Evolutionary conservation across 306 rosid genomes (phyloP).

Genomic region (Cicer bijugum): DNA sequence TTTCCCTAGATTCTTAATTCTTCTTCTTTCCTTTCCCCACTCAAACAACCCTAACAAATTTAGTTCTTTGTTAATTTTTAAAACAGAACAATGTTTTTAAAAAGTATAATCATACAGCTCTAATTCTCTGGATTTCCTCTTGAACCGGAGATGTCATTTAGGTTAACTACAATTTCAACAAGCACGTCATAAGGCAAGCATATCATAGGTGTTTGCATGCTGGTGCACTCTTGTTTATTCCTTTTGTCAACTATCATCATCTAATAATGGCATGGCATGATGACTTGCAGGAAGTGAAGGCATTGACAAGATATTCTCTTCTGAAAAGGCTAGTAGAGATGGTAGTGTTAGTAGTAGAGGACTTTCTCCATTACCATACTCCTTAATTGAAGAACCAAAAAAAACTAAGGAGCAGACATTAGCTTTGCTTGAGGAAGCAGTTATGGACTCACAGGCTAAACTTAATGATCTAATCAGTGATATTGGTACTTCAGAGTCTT

Average conservation of each 20-base stretch:
- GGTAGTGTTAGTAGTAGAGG: constrained; percentile 58
- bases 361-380: constrained; percentile 54
- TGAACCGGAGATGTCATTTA: not conserved
- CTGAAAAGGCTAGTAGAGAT: constrained; percentile 61
- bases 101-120: no score
- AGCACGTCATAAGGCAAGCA: not conserved
- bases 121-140: not conserved
- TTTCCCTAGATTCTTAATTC: no score
- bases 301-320: constrained; percentile 75
- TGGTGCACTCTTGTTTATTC: constrained; percentile 5
- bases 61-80: no score
- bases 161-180: constrained; percentile 7
- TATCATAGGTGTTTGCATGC: constrained; percentile 2
- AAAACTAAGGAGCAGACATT: constrained; percentile 64
- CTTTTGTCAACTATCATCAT: not conserved
- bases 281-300: constrained; percentile 85
- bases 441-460: constrained; percentile 65
- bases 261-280: constrained; percentile 25
- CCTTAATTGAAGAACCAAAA: constrained; percentile 53
- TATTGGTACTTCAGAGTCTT: constrained; percentile 54
- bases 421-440: constrained; percentile 69
- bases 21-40: no score
- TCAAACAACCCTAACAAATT: no score
- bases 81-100: no score
- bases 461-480: constrained; percentile 57